Evolutionary conservation across 257 asterid genomes (phyloP).

Genomic region (Solanum appendiculatum): DNA sequence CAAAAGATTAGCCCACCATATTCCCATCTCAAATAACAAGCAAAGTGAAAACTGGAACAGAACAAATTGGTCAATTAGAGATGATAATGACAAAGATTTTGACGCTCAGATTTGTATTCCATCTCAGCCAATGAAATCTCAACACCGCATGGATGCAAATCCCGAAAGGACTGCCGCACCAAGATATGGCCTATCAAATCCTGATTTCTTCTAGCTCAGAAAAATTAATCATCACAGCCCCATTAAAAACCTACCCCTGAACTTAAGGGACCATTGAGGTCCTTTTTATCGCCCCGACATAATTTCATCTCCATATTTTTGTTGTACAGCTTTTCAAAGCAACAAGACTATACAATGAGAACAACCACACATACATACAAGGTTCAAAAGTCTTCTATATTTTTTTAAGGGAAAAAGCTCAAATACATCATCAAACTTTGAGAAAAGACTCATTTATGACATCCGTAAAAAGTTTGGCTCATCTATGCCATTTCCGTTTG

Average conservation of each 20-base stretch:
- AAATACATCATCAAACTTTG: too few relatives aligned
- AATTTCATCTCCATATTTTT: too few relatives aligned
- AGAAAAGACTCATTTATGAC: too few relatives aligned
- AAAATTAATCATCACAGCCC: not conserved
- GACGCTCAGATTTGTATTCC: not conserved
- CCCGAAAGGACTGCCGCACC: not conserved
- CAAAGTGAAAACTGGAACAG: not conserved
- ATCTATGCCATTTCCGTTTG: too few relatives aligned
- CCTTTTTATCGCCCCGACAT: too few relatives aligned
- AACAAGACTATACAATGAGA: too few relatives aligned
- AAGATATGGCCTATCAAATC: not conserved
- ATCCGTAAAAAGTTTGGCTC: too few relatives aligned
- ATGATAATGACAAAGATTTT: not conserved
- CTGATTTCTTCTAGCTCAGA: not conserved
- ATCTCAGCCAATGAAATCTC: not conserved
- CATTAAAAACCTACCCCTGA: not conserved
- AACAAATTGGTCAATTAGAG: not conserved
- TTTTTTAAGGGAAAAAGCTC: too few relatives aligned
- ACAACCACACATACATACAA: too few relatives aligned
- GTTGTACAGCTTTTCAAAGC: too few relatives aligned
- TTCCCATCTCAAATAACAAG: not conserved
- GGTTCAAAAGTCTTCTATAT: too few relatives aligned
- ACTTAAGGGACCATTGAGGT: not conserved
- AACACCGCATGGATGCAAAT: not conserved
- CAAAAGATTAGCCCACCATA: not conserved